These are phyloP conservation scores for Monosporozyma solicola DNA, from an alignment of 805 yeast genomes.

Conservation along the genomic window DNA sequence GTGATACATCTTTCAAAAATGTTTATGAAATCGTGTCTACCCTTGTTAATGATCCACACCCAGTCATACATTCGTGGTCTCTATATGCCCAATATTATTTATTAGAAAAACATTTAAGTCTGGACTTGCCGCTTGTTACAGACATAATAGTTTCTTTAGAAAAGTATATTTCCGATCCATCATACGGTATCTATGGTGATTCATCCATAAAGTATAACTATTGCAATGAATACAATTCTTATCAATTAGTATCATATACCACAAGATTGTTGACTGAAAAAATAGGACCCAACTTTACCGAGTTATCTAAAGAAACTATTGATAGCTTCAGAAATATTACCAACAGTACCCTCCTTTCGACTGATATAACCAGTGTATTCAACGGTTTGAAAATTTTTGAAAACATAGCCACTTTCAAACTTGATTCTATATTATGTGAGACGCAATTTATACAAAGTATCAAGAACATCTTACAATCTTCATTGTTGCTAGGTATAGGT, in stretches of 20 bases:
- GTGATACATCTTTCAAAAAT: conserved; percentile 32
- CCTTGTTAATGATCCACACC: conserved; percentile 72
- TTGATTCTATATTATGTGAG: conserved; percentile 22
- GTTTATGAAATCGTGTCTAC: conserved; percentile 51
- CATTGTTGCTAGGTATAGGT: conserved; percentile 15
- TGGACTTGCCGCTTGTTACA: conserved; percentile 37
- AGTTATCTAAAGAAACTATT: conserved; percentile 26
- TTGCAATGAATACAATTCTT: conserved; percentile 39
- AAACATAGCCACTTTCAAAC: conserved; percentile 24
- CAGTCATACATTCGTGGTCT: conserved; percentile 69
- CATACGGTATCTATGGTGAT: conserved; percentile 39
- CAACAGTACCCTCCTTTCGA: conserved; percentile 27
- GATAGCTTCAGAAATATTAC: conserved; percentile 31
- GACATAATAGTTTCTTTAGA: conserved; percentile 36
- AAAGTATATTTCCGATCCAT: conserved; percentile 36
- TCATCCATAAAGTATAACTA: conserved; percentile 42
- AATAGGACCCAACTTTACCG: conserved; percentile 48
- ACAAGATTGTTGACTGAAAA: conserved; percentile 39
- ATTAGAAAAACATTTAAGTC: conserved; percentile 46
- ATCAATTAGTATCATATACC: conserved; percentile 36
- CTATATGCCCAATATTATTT: conserved; percentile 49
- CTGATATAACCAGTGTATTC: conserved; percentile 29
- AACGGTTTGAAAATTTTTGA: conserved; percentile 16
- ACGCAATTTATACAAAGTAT: conserved; percentile 21
- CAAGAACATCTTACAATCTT: conserved; percentile 8